Evolutionary conservation across 1,284 basidiomycete genomes (phyloP), one percentile per base, ranked within the genome.

Genomic region (Sphaerobolus stellatus): DNA sequence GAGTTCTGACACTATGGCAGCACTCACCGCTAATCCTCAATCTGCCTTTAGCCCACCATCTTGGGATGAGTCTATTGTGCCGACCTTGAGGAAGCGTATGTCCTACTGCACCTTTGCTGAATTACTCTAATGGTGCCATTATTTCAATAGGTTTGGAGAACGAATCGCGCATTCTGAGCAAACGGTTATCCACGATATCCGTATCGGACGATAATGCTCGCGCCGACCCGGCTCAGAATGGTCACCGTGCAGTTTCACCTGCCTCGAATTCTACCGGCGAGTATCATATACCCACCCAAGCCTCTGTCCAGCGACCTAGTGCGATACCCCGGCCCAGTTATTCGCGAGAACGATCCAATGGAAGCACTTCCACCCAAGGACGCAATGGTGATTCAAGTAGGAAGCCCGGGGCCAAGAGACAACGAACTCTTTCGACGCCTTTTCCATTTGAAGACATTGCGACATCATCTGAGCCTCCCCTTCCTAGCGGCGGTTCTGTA

Each of bases 21-120:
- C n/a, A n/a, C 57, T 58, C 49, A 56, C 50, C 22, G 55, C 57
- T 16, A 50, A 30, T 20, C 62, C 80, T 45, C 81, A 82, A 70
- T 76, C 80, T 57, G 77, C 79, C 51, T 68, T 78, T 43, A 68
- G 64, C 54, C 72, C 77, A 61, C 82, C 80, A 38, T 80, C 78
- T 31, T 88, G 84, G 84, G 84, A 86, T 65, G 83, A 86, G 64
- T 78, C 80, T 54, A 85, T 88, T 58, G 84, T 88, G 28, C 84
- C 85, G 56, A 79, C 83, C 48, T 72, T 88, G 50, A 78, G 84
- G 63, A 84, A 86, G 78, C 81, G 85, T 87, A 69, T 63, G 75
- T 71, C 18, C 27, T 18, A 4, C 22, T 30, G 2, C 13, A 25
- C 14, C 14, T 4, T 24, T 41, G 9, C 20, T 18, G 31, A 25